Evolutionary conservation across 768 basidiomycete genomes (phyloP), one percentile per base, ranked within the genome.

Genomic region (Termitomyces sp.): DNA sequence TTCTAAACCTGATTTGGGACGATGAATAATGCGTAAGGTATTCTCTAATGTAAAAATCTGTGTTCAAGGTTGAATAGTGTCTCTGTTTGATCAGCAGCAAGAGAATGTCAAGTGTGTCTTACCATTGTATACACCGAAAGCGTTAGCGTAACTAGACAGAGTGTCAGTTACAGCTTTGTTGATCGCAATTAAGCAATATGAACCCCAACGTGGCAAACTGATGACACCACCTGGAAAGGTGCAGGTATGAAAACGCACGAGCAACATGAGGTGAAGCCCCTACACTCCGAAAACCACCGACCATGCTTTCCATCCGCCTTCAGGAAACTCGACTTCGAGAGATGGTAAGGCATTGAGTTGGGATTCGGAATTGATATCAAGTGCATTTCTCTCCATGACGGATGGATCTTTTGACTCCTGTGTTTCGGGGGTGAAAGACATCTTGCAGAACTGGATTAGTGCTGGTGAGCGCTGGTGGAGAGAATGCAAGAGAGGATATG

Each of bases 171-270:
- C 15, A 26, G 24, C 12, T 16, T 18, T 29, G 36, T 15, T 9
- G 37, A 42, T 24, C 22, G 36, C 18, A 20, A 9, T 15, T 20
- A 50, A 20, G 28, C 15, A 15, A 39, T 22, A 62, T 53, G 26
- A 34, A 68, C 68, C 68, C 68, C 34, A 69, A 60, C 9, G 67
- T 68, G 33, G 56, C 60, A 58, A 68, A 68, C 46, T 68, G 67
- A 20, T 59, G 58, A 48, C 67, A 55, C 63, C 62, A 68, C 15
- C 67, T 69, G 29, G 31, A n/a, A 51, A n/a, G 13, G 34, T 2
- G 16, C 7, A 12, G 16, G 4, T 5, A 13, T 51, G 16, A 39
- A 16, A 28, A 22, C 7, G 51, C 36, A n/a, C 12, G 36, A 1
- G 16, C 34, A 36, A 51, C 22, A 28, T 8, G 52, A 46, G 34